Conservation (phyloP, 2,329 filamentous ascomycete species). For the Aspergillus persii region DNA sequence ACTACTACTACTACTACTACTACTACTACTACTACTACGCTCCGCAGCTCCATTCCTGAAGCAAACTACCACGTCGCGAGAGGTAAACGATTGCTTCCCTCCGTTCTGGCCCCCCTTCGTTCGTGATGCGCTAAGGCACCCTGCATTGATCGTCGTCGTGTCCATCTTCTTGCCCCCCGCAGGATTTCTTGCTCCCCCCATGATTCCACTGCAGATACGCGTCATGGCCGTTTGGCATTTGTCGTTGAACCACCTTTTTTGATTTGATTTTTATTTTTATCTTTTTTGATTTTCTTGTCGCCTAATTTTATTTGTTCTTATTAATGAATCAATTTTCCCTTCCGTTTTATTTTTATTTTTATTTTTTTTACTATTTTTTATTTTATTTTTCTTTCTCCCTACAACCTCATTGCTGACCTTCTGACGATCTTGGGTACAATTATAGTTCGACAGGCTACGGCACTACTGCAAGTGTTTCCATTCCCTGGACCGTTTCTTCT, state of each 20-base stretch:
- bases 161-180: constrained; percentile 4
- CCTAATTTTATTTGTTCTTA: constrained; percentile 1
- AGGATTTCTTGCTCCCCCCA: neutral
- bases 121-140: constrained; percentile 13
- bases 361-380: constrained; percentile 1
- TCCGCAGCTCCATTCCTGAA: neutral
- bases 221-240: constrained; percentile 15
- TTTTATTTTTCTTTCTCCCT: neutral
- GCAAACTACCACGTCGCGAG: constrained; percentile 12
- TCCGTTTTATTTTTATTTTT: neutral
- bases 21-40: neutral
- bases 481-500: constrained; percentile 4
- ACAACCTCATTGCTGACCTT: constrained; percentile 7
- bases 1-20: no score
- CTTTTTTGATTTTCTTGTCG: no score
- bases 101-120: constrained; percentile 3
- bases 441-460: neutral
- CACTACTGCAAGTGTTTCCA: neutral
- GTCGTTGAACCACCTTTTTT: constrained; percentile 4
- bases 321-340: no score
- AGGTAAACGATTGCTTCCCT: constrained; percentile 7
- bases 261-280: neutral
- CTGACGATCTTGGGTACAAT: constrained; percentile 1
- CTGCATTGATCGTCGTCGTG: constrained; percentile 22
- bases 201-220: constrained; percentile 17